A percentile compares a stretch with the other conserved stretches of the same genome.
phyloP scores from a whole-genome alignment of 768 basidiomycete genomes.

The Naematelia encephala region DNA sequence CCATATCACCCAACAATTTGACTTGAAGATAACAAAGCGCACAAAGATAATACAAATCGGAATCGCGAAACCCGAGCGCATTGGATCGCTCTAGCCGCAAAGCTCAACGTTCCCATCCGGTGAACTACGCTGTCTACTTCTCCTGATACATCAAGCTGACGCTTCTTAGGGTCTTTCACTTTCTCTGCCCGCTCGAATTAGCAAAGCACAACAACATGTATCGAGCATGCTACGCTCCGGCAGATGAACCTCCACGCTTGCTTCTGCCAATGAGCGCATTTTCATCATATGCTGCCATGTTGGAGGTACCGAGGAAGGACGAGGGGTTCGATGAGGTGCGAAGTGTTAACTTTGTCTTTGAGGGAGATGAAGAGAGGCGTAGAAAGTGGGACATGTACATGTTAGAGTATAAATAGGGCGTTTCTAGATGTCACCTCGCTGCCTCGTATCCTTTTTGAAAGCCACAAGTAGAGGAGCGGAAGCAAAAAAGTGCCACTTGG shows the following conservation, averaged over 20 bases:
- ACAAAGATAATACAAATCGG: conserved; percentile 86
- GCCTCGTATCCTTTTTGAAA: too few species aligned
- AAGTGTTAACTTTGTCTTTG: conserved; percentile 74
- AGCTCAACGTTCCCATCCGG: conserved; percentile 60
- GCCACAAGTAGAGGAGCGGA: background rate
- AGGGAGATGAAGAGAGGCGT: conserved; percentile 69
- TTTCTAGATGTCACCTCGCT: background rate
- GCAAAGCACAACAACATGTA: conserved; percentile 94
- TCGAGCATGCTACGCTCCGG: conserved; percentile 58
- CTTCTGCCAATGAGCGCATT: conserved; percentile 47
- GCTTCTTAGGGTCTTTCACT: conserved; percentile 64
- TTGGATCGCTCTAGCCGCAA: conserved; percentile 68
- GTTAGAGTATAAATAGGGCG: conserved; percentile 17
- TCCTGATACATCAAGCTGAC: conserved; percentile 1
- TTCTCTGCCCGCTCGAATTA: conserved; percentile 71
- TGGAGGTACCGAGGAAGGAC: conserved; percentile 61
- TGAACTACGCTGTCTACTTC: conserved; percentile 36
- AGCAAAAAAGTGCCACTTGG: background rate
- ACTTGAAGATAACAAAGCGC: background rate
- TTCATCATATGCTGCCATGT: conserved; percentile 26
- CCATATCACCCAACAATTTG: background rate
- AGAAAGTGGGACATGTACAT: conserved; percentile 80
- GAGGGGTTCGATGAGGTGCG: conserved; percentile 79
- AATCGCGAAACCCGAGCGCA: conserved; percentile 64
- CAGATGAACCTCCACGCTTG: conserved; percentile 23